A percentile compares a stretch with the other conserved stretches of the same genome.
These are phyloP conservation scores for Hypomontagnella monticulosa DNA, from an alignment of 495 filamentous ascomycete genomes.

Conservation along the genomic window DNA sequence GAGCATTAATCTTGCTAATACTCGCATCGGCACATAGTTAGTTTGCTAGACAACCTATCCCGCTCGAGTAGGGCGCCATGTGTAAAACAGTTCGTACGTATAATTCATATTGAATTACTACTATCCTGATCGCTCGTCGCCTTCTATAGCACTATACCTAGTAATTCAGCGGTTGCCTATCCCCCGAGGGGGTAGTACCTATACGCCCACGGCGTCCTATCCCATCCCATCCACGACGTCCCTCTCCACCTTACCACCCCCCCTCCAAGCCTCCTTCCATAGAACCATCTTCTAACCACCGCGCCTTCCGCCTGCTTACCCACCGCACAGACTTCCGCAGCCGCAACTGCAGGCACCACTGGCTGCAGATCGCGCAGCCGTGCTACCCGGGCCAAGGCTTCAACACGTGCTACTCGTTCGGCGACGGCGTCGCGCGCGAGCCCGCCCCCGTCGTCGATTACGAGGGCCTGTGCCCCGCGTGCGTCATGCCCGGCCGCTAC, in stretches of 20 bases:
- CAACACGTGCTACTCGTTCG: conserved; percentile 46
- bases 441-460: conserved; percentile 26
- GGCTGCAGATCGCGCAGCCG: conserved; percentile 47
- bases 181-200: too few species aligned
- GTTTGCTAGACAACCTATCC: not conserved
- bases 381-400: conserved; percentile 53
- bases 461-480: conserved; percentile 36
- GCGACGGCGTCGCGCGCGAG: conserved; percentile 39
- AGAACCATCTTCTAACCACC: not conserved
- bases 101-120: not conserved
- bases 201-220: too few species aligned
- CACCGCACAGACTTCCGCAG: conserved; percentile 43
- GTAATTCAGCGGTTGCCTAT: not conserved
- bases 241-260: not conserved
- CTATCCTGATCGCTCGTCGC: not conserved
- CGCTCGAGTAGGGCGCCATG: conserved; percentile 25
- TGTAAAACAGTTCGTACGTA: conserved; percentile 37
- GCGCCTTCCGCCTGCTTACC: conserved; percentile 11
- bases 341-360: conserved; percentile 52
- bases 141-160: too few species aligned
- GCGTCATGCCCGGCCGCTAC: conserved; percentile 42
- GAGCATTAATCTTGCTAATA: not conserved
- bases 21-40: not conserved
- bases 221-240: not conserved
- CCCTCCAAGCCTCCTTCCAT: not conserved